Conservation (phyloP, 768 basidiomycete species). For the Leucocoprinus birnbaumii region DNA sequence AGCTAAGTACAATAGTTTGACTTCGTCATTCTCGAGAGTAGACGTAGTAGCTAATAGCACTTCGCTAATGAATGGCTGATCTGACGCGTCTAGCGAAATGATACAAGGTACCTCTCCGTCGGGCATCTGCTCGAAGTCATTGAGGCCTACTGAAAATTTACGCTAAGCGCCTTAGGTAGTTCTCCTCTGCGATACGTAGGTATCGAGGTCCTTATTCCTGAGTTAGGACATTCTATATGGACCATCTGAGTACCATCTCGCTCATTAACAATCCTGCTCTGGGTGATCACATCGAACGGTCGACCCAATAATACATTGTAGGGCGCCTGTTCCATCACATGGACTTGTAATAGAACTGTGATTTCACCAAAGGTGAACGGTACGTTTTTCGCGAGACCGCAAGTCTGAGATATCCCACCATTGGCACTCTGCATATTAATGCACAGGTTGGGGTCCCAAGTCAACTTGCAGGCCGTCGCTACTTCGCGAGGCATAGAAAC, state of each 20-base stretch:
- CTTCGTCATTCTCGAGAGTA: background rate
- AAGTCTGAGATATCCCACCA: slow-evolving; percentile 11
- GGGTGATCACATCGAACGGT: slow-evolving; percentile 25
- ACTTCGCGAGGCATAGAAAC: slow-evolving; percentile 18
- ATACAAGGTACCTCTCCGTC: slow-evolving; percentile 15
- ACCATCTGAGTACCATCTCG: slow-evolving; percentile 18
- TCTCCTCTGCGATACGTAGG: slow-evolving; percentile 9
- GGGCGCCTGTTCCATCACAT: slow-evolving; percentile 21
- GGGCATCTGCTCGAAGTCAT: slow-evolving; percentile 11
- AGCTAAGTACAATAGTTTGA: background rate
- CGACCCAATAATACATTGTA: slow-evolving; percentile 27
- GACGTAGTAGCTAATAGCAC: background rate
- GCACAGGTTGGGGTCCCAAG: slow-evolving; percentile 18
- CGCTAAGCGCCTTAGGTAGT: background rate
- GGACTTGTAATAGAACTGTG: slow-evolving; percentile 23
- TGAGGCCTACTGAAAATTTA: slow-evolving; percentile 9
- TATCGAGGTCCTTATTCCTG: slow-evolving; percentile 8
- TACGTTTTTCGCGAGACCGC: slow-evolving; percentile 18
- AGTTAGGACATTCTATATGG: slow-evolving; percentile 23
- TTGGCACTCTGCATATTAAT: slow-evolving; percentile 22
- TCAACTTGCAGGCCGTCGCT: slow-evolving; percentile 10
- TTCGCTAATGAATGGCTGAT: background rate
- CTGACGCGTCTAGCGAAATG: background rate
- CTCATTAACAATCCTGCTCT: slow-evolving; percentile 16
- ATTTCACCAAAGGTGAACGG: slow-evolving; percentile 20